These are phyloP conservation scores for Xylaria sp. DNA, from an alignment of 2,329 filamentous ascomycete genomes.

Conservation along the genomic window DNA sequence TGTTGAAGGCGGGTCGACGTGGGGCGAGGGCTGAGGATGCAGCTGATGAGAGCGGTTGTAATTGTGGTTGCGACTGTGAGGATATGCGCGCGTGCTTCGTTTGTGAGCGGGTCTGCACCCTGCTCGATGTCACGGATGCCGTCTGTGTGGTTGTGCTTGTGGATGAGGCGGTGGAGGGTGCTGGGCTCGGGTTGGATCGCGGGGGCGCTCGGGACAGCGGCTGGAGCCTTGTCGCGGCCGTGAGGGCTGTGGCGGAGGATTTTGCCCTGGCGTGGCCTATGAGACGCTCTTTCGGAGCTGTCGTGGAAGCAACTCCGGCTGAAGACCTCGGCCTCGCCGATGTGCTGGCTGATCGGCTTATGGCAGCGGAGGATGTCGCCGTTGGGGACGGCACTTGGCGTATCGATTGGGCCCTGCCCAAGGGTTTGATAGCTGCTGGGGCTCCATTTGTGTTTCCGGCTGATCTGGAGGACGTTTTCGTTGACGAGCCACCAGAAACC, in stretches of 20 bases:
- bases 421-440: constrained; percentile 40
- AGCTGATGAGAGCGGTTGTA: constrained; percentile 7
- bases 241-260: constrained; percentile 55
- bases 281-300: constrained; percentile 34
- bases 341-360: constrained; percentile 33
- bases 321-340: constrained; percentile 42
- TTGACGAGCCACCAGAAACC: constrained; percentile 36
- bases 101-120: constrained; percentile 42
- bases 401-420: constrained; percentile 45
- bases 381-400: constrained; percentile 41
- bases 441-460: constrained; percentile 29
- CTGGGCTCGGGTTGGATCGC: constrained; percentile 42
- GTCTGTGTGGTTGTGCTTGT: constrained; percentile 40
- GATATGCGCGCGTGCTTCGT: constrained; percentile 37
- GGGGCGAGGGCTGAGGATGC: constrained; percentile 40
- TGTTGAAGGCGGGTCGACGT: constrained; percentile 67
- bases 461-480: constrained; percentile 23
- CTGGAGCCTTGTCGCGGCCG: constrained; percentile 53
- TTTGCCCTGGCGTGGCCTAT: constrained; percentile 53
- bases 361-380: constrained; percentile 35
- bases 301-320: constrained; percentile 34
- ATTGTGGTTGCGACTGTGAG: constrained; percentile 36
- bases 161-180: constrained; percentile 39
- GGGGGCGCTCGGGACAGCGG: constrained; percentile 46
- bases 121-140: constrained; percentile 34